Evolutionary conservation across 2,329 filamentous ascomycete species (phyloP), one percentile per base, ranked within the genome.

Genomic region (Falciphora oryzae): DNA sequence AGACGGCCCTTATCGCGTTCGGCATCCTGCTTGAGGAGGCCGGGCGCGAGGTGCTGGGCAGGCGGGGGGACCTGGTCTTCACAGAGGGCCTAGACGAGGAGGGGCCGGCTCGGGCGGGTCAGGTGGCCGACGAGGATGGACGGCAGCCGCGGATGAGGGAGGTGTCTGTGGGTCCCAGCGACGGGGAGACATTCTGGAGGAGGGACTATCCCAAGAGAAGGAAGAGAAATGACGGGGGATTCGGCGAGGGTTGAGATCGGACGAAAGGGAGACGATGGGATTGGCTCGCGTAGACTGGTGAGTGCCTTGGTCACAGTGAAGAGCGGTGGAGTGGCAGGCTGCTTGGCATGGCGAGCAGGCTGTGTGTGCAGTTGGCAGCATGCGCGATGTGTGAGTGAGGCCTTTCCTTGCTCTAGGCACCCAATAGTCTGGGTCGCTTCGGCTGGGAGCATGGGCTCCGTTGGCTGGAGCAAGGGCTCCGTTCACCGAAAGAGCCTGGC

Each of bases 11-110:
- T 65, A 77, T 94, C 64, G 89, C 90, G 1, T 80, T 94, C 70
- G 90, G 90, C 1, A 86, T 94, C 61, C 75, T 94, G 65, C 77
- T 93, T 57, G 90, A 94, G 75, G 91, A 94, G 75, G 83, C 85
- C 3, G 81, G 84, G 22, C 79, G 81, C 57, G 84, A 87, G 60
- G 74, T 80, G 7, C 76, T 93, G 27, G 90, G 89, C 5, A 77
- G 80, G 64, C 83, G 80, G 16, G 91, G 90, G 28, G 88, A 92
- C 74, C 74, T 92, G 61, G 88, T 89, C 1, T 89, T 94, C 71
- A 86, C 88, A 0, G 89, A 93, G 73, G 83, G 80, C 5, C 73
- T 75, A 31, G 73, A 75, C 60, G 70, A 70, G 60, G 66, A 67
- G n/a, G 57, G 35, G 28, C 25, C 8, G 31, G 32, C 7, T 10